phyloP scores from a whole-genome alignment of 2,329 filamentous ascomycete genomes.

The Aspergillus intermedius region DNA sequence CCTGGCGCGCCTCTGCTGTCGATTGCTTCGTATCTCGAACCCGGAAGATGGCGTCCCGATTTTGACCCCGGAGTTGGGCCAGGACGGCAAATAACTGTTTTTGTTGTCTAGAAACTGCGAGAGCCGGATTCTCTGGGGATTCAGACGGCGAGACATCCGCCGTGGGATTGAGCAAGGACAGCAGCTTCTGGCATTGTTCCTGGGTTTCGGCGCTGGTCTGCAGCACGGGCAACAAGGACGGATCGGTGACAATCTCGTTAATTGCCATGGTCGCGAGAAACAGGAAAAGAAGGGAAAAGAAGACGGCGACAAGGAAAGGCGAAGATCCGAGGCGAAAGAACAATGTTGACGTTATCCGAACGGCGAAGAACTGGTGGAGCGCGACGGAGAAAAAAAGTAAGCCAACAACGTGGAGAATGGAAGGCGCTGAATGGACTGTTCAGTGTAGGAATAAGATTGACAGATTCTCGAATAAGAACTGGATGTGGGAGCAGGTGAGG shows the following conservation, averaged over 20 bases:
- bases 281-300: slow-evolving; percentile 5
- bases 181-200: slow-evolving; percentile 58
- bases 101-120: slow-evolving; percentile 65
- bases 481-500: too few species aligned
- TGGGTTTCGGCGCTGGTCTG: slow-evolving; percentile 67
- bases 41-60: slow-evolving; percentile 72
- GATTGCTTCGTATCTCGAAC: slow-evolving; percentile 79
- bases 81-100: slow-evolving; percentile 74
- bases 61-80: slow-evolving; percentile 71
- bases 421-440: not conserved
- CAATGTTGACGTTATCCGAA: not conserved
- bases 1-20: slow-evolving; percentile 80
- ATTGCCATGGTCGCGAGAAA: slow-evolving; percentile 44
- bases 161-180: slow-evolving; percentile 51
- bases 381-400: not conserved
- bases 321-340: not conserved
- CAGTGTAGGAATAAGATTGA: not conserved
- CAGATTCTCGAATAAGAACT: not conserved
- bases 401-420: not conserved
- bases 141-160: slow-evolving; percentile 33
- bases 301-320: slow-evolving; percentile 8
- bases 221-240: slow-evolving; percentile 61
- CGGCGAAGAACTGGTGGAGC: not conserved
- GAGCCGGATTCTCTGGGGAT: slow-evolving; percentile 43
- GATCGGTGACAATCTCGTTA: slow-evolving; percentile 56